These are phyloP conservation scores for Halophytophthora polymorphica DNA, from an alignment of 352 stramenopile genomes.

Conservation along the genomic window DNA sequence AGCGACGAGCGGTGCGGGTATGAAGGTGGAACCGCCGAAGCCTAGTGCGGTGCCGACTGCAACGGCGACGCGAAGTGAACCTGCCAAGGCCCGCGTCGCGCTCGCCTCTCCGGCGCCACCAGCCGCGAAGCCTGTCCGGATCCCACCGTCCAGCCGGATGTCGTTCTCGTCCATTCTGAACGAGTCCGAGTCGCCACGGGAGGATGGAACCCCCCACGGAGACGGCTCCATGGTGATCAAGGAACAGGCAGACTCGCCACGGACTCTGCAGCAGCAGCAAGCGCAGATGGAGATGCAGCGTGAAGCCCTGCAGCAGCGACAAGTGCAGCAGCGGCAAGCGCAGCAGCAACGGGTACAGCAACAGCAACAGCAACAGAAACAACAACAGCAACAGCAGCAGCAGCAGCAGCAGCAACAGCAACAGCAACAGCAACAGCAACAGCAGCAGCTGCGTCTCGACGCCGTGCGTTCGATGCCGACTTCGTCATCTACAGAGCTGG, in stretches of 20 bases:
- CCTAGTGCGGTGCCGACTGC: conserved; percentile 1
- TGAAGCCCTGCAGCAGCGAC: neutral
- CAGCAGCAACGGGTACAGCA: conserved; percentile 5
- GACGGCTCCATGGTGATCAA: conserved; percentile 36
- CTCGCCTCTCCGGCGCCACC: conserved; percentile 17
- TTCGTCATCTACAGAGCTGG: conserved; percentile 22
- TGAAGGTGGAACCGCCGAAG: conserved; percentile 7
- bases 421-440: conserved; percentile 11
- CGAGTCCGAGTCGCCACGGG: conserved; percentile 73
- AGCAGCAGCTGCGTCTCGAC: conserved; percentile 25
- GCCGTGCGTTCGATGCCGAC: conserved; percentile 18
- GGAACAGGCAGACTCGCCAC: conserved; percentile 34
- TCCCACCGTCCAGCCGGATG: conserved; percentile 54
- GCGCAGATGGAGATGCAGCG: too few species aligned
- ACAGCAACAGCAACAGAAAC: conserved; percentile 3
- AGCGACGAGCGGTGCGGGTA: neutral
- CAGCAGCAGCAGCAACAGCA: conserved; percentile 20
- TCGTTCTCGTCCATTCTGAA: conserved; percentile 89
- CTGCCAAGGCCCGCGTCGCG: conserved; percentile 12
- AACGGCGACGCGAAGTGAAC: conserved; percentile 3
- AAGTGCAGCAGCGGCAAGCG: too few species aligned
- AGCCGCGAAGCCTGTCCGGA: conserved; percentile 22
- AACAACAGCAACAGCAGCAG: conserved; percentile 5
- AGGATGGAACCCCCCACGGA: conserved; percentile 33
- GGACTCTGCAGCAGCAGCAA: conserved; percentile 18